These are phyloP conservation scores for Pichia terricola DNA, from an alignment of 1,139 yeast genomes.

Conservation along the genomic window DNA sequence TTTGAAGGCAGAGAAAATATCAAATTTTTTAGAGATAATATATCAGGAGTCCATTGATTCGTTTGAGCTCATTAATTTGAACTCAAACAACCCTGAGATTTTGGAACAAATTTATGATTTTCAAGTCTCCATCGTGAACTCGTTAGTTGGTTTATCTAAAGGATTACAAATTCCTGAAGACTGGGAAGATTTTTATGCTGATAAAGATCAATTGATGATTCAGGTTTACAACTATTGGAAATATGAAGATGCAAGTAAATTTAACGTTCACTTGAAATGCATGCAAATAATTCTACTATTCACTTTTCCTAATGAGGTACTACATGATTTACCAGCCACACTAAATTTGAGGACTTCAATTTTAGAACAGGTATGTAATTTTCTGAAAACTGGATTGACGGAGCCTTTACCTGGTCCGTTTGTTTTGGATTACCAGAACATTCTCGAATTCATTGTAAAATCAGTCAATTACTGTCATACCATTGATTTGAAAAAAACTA, in stretches of 20 bases:
- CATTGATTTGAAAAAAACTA: neutral
- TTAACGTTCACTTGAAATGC: slow-evolving; percentile 30
- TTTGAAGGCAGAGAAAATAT: slow-evolving; percentile 24
- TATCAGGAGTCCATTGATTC: slow-evolving; percentile 7
- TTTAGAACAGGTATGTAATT: slow-evolving; percentile 47
- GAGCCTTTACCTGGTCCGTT: slow-evolving; percentile 52
- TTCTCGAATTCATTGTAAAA: slow-evolving; percentile 5
- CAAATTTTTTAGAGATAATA: slow-evolving; percentile 8
- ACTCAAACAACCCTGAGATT: slow-evolving; percentile 1
- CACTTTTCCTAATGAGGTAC: slow-evolving; percentile 5
- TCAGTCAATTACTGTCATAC: slow-evolving; percentile 7
- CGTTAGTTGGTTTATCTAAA: slow-evolving; percentile 59
- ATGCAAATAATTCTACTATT: slow-evolving; percentile 16
- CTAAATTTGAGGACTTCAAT: slow-evolving; percentile 22
- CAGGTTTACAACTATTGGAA: slow-evolving; percentile 29
- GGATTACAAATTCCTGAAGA: slow-evolving; percentile 58
- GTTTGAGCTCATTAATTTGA: neutral
- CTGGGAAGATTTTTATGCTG: slow-evolving; percentile 31
- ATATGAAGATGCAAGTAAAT: slow-evolving; percentile 1
- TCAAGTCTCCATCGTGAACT: slow-evolving; percentile 19
- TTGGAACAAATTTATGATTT: slow-evolving; percentile 4
- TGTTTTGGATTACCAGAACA: slow-evolving; percentile 32
- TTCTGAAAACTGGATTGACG: slow-evolving; percentile 46
- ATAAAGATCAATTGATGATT: slow-evolving; percentile 21
- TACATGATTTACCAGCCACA: neutral